Conservation (phyloP, 345 rosid genomes). For the Hibiscus tridactylites region DNA sequence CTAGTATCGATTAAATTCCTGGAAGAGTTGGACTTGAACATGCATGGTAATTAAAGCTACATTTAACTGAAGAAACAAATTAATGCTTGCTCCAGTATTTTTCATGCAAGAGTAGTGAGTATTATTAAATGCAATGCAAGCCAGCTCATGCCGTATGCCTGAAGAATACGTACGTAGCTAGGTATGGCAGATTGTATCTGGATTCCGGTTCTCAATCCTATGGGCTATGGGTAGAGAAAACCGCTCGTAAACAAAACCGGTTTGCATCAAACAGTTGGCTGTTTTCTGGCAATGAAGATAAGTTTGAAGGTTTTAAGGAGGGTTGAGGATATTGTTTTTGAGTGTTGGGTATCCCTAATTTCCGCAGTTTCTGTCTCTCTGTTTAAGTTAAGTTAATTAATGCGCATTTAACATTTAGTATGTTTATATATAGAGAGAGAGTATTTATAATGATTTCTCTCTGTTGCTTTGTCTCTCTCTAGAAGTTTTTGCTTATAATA, state of each 20-base stretch:
- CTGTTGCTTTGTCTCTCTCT: neutral
- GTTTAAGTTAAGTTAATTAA: no score
- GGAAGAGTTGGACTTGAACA: no score
- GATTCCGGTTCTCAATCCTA: neutral
- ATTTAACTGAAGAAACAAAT: no score
- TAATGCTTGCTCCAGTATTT: neutral
- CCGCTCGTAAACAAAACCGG: conserved; percentile 19
- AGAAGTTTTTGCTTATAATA: neutral
- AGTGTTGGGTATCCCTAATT: neutral
- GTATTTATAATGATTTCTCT: neutral
- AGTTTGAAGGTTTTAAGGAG: conserved; percentile 13
- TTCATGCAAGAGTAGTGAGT: neutral
- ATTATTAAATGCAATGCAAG: neutral
- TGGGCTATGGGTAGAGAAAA: conserved; percentile 11
- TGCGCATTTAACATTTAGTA: neutral
- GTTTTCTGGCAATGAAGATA: conserved; percentile 6
- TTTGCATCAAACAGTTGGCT: conserved; percentile 5
- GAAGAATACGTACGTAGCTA: neutral
- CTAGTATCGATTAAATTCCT: no score
- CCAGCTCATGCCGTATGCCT: neutral
- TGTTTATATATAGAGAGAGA: no score
- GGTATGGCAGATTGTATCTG: neutral
- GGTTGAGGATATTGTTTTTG: neutral
- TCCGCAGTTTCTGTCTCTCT: neutral
- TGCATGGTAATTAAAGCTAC: no score